Conservation (phyloP, 805 yeast genomes). For the Komagataella ulmi region DNA sequence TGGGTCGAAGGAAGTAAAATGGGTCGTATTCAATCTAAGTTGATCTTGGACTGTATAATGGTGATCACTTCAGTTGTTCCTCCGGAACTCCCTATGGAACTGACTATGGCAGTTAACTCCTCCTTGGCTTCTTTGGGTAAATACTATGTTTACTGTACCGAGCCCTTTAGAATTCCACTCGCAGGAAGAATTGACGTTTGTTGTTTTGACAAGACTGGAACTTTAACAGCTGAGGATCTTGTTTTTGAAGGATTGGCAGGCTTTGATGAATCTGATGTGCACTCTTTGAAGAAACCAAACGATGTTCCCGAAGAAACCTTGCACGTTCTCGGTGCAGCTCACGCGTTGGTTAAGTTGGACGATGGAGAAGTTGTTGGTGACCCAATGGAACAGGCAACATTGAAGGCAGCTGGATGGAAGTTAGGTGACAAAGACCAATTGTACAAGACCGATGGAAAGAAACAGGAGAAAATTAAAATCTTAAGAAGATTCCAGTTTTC, state of each 20-base stretch:
- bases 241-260: slow-evolving; percentile 96
- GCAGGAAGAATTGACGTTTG: slow-evolving; percentile 98
- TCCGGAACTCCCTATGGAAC: slow-evolving; percentile 97
- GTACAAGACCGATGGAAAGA: slow-evolving; percentile 25
- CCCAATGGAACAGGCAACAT: slow-evolving; percentile 97
- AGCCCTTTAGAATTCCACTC: slow-evolving; percentile 93
- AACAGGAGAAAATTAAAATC: slow-evolving; percentile 43
- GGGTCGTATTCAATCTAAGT: slow-evolving; percentile 91
- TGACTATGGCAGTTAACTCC: slow-evolving; percentile 94
- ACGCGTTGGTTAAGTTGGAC: slow-evolving; percentile 86
- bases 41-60: slow-evolving; percentile 88
- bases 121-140: slow-evolving; percentile 82
- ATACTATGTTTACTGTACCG: slow-evolving; percentile 88
- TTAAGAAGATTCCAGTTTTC: slow-evolving; percentile 95
- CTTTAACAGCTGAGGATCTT: slow-evolving; percentile 92
- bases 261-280: slow-evolving; percentile 35
- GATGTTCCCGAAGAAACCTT: slow-evolving; percentile 63
- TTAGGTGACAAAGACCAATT: slow-evolving; percentile 68
- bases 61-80: slow-evolving; percentile 97
- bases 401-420: slow-evolving; percentile 77
- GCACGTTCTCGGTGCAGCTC: slow-evolving; percentile 83
- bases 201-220: slow-evolving; percentile 97
- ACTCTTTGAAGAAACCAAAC: slow-evolving; percentile 36
- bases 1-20: slow-evolving; percentile 95
- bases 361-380: slow-evolving; percentile 98